phyloP scores from a whole-genome alignment of 495 filamentous ascomycete species.

The Xylaria cubensis region DNA sequence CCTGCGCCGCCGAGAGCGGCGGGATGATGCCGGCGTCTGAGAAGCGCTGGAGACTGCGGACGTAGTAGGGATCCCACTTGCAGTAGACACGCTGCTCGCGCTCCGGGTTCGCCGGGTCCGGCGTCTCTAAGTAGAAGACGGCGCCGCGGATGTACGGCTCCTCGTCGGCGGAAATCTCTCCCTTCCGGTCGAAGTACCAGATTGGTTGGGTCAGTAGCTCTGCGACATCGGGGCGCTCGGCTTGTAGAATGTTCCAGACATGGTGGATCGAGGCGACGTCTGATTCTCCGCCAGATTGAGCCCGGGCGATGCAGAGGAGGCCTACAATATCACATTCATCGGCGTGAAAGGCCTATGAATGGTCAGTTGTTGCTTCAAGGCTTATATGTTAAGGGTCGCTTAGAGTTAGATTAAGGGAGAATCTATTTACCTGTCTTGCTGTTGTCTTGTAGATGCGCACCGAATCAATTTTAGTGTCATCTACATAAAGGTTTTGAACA shows the following conservation, averaged over 20 bases:
- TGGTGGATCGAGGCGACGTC: constrained; percentile 81
- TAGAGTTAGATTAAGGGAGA: background rate
- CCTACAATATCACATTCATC: constrained; percentile 87
- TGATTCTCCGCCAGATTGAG: constrained; percentile 82
- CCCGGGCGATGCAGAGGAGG: constrained; percentile 79
- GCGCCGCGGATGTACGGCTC: constrained; percentile 76
- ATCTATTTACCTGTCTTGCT: constrained; percentile 63
- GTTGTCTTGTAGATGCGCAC: constrained; percentile 91
- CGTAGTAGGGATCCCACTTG: constrained; percentile 84
- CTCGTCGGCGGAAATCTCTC: constrained; percentile 76
- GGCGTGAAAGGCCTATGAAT: constrained; percentile 66
- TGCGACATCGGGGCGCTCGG: constrained; percentile 78
- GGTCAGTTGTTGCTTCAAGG: constrained; percentile 52
- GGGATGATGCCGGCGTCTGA: constrained; percentile 71
- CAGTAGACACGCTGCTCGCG: constrained; percentile 52
- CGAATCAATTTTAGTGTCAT: constrained; percentile 77
- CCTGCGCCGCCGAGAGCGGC: constrained; percentile 66
- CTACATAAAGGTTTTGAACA: constrained; percentile 88
- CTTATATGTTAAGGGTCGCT: constrained; percentile 33
- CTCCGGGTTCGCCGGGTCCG: constrained; percentile 40
- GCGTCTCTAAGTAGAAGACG: constrained; percentile 74
- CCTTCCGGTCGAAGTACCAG: constrained; percentile 97
- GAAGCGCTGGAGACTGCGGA: constrained; percentile 71
- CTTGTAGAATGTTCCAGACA: constrained; percentile 81
- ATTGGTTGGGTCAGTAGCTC: constrained; percentile 75